Percentiles rank a stretch among this genome's conserved stretches.
phyloP scores from a whole-genome alignment of 495 filamentous ascomycete genomes.

The Aeminium ludgeri region DNA sequence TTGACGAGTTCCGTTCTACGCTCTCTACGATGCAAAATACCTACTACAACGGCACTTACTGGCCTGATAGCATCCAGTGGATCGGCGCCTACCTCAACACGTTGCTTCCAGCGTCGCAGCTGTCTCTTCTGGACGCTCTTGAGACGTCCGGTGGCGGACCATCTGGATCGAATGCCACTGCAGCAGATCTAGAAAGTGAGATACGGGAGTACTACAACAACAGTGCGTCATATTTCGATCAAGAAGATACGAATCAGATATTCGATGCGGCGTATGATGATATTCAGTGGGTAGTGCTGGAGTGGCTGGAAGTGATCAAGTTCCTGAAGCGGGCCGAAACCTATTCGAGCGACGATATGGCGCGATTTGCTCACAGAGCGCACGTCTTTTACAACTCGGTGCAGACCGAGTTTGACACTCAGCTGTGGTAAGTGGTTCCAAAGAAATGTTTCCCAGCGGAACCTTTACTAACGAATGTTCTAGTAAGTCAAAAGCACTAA shows the following conservation, averaged over 20 bases:
- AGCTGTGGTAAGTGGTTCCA: slow-evolving; percentile 77
- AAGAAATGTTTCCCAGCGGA: too few relatives aligned
- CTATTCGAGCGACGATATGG: slow-evolving; percentile 31
- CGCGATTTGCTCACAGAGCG: slow-evolving; percentile 73
- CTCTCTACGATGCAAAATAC: slow-evolving; percentile 7
- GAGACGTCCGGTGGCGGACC: too few relatives aligned
- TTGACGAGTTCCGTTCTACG: slow-evolving; percentile 2
- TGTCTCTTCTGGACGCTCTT: too few relatives aligned
- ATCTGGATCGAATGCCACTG: too few relatives aligned
- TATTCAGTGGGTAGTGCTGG: slow-evolving; percentile 91
- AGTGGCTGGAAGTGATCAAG: slow-evolving; percentile 72
- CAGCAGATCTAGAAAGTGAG: too few relatives aligned
- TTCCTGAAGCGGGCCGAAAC: slow-evolving; percentile 51
- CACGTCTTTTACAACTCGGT: slow-evolving; percentile 82
- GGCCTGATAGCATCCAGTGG: slow-evolving; percentile 10
- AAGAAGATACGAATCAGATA: too few relatives aligned
- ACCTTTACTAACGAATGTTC: too few relatives aligned
- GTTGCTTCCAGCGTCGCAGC: slow-evolving; percentile 3
- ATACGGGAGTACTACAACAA: too few relatives aligned
- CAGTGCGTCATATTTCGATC: too few relatives aligned
- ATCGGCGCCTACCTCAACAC: slow-evolving; percentile 7
- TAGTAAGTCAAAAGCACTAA: too few relatives aligned
- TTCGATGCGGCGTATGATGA: slow-evolving; percentile 96
- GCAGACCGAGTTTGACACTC: too few relatives aligned
- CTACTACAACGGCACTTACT: slow-evolving; percentile 8